Evolutionary conservation across 208 protist genomes (phyloP).

Genomic region (Leishmania gerbilli): DNA sequence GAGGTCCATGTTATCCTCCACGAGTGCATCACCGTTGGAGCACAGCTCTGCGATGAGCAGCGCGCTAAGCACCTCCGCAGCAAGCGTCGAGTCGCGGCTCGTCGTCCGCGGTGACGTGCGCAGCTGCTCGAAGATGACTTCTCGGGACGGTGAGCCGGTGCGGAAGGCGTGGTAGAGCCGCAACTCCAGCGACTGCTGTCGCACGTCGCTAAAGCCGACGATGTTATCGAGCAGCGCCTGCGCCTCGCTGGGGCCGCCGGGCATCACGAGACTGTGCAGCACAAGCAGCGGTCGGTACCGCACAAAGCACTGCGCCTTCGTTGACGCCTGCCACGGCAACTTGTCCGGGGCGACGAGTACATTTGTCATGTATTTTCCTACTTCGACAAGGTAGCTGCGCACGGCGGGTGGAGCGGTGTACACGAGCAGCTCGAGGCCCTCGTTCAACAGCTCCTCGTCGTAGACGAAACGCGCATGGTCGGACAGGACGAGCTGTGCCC

Average conservation of each 20-base stretch:
- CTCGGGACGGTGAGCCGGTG: conserved; percentile 35
- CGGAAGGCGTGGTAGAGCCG: conserved; percentile 56
- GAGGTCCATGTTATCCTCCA: conserved; percentile 64
- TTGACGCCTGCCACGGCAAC: conserved; percentile 17
- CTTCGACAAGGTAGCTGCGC: conserved; percentile 63
- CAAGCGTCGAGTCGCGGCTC: conserved; percentile 44
- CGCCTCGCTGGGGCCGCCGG: conserved; percentile 24
- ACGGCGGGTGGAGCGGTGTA: conserved; percentile 25
- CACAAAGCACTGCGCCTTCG: conserved; percentile 29
- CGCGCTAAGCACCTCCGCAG: conserved; percentile 68
- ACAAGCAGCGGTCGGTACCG: conserved; percentile 64
- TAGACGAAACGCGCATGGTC: conserved; percentile 58
- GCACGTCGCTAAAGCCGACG: conserved; percentile 49
- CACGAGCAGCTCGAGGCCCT: conserved; percentile 50
- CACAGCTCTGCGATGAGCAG: conserved; percentile 69
- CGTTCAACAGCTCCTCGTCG: conserved; percentile 74
- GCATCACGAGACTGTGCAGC: conserved; percentile 27
- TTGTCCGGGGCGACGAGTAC: conserved; percentile 19
- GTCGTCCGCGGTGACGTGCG: conserved; percentile 41
- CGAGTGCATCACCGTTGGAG: conserved; percentile 31
- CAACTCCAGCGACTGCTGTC: conserved; percentile 52
- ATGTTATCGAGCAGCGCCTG: conserved; percentile 19
- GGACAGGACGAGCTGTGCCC: conserved; percentile 67
- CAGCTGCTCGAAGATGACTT: conserved; percentile 56
- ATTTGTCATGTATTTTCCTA: conserved; percentile 37